A percentile compares a stretch with the other conserved stretches of the same genome.
Conservation (phyloP, 169 alveolate genomes). For the Neospora caninum region DNA sequence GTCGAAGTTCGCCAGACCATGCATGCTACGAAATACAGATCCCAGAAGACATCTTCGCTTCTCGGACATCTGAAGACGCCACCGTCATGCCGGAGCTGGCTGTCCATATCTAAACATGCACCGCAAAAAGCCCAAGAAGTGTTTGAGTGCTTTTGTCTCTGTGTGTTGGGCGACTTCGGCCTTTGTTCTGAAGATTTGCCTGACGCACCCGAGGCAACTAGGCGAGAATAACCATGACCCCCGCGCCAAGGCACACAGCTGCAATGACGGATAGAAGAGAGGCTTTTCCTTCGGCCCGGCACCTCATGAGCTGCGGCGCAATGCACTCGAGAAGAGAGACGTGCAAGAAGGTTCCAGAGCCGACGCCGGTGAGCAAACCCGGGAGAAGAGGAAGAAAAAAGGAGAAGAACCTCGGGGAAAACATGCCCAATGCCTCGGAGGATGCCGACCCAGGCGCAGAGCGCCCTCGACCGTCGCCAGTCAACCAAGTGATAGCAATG, state of each 20-base stretch:
- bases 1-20: too few relatives aligned
- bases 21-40: too few relatives aligned
- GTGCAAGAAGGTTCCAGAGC: conserved; percentile 58
- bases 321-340: conserved; percentile 53
- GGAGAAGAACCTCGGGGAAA: not conserved
- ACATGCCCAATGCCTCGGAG: not conserved
- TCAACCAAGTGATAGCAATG: not conserved
- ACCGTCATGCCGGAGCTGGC: too few relatives aligned
- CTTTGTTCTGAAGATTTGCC: too few relatives aligned
- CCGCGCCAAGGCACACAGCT: conserved; percentile 29
- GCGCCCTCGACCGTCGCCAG: not conserved
- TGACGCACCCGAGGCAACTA: not conserved
- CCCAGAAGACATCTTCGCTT: too few relatives aligned
- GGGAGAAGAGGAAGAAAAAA: conserved; percentile 4
- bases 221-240: conserved; percentile 21
- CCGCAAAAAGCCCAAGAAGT: too few relatives aligned
- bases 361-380: conserved; percentile 49
- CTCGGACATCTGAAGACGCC: too few relatives aligned
- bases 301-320: conserved; percentile 53
- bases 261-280: conserved; percentile 29
- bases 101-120: too few relatives aligned
- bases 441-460: not conserved
- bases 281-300: conserved; percentile 27
- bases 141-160: too few relatives aligned
- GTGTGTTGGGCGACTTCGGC: too few relatives aligned